A percentile compares a stretch with the other conserved stretches of the same genome.
phyloP scores from a whole-genome alignment of 345 rosid species.

The Raphanus sativus region DNA sequence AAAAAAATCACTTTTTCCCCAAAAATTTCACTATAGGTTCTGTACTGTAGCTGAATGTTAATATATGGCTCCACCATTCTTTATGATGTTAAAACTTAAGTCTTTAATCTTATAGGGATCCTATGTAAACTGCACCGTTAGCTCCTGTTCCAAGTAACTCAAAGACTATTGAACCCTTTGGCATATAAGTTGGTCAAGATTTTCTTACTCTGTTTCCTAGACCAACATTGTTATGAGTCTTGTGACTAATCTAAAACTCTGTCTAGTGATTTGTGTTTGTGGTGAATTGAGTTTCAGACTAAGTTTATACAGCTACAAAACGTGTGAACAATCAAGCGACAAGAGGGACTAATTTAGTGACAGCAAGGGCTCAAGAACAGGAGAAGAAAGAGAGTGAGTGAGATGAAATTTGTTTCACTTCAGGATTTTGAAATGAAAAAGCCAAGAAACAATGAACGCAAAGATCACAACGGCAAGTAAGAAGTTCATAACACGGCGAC shows the following conservation, averaged over 20 bases:
- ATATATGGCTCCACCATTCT: background rate
- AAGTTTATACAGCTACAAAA: constrained; percentile 35
- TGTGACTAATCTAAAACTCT: background rate
- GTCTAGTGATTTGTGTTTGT: background rate
- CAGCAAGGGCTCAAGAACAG: constrained; percentile 21
- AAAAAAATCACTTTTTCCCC: background rate
- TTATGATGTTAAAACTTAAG: background rate
- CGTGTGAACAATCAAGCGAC: constrained; percentile 35
- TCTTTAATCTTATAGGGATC: background rate
- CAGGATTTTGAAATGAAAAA: constrained; percentile 53
- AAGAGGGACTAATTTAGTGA: constrained; percentile 32
- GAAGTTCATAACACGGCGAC: constrained; percentile 64
- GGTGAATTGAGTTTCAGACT: background rate
- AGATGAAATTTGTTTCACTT: constrained; percentile 27
- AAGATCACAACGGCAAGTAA: constrained; percentile 60
- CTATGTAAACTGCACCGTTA: background rate
- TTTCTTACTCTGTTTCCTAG: background rate
- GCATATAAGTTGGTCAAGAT: background rate
- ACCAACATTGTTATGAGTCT: background rate
- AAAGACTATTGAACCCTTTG: background rate
- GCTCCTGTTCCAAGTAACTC: constrained; percentile 11
- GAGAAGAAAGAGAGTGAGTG: constrained; percentile 1
- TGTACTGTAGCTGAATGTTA: too few species aligned
- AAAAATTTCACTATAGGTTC: background rate
- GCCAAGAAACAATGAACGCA: constrained; percentile 68